Conservation (phyloP, 2,329 filamentous ascomycete genomes). For the Paraconiothyrium sp. region DNA sequence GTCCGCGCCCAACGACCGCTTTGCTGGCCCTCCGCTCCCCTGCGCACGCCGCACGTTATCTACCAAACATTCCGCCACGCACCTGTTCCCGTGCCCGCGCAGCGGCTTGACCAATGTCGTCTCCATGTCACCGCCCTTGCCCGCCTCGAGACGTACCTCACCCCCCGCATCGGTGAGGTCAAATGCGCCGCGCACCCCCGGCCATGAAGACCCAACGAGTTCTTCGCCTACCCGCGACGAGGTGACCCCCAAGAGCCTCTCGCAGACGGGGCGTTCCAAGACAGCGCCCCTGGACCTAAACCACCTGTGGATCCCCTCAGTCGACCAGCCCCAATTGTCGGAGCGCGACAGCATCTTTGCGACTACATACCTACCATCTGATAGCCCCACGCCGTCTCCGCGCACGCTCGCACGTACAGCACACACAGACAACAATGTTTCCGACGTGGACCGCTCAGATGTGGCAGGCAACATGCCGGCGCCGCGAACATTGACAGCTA, state of each 20-base stretch:
- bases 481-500: constrained; percentile 45
- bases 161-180: constrained; percentile 53
- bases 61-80: constrained; percentile 48
- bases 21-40: constrained; percentile 29
- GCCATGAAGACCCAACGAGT: constrained; percentile 32
- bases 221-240: constrained; percentile 26
- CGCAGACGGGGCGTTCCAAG: constrained; percentile 50
- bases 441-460: constrained; percentile 34
- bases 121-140: constrained; percentile 53
- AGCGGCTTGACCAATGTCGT: constrained; percentile 54
- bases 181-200: constrained; percentile 38
- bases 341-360: constrained; percentile 72
- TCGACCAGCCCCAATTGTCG: constrained; percentile 62
- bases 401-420: constrained; percentile 40
- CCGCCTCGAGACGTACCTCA: constrained; percentile 51
- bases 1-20: constrained; percentile 31
- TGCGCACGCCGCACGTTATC: constrained; percentile 35
- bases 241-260: constrained; percentile 46
- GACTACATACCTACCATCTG: constrained; percentile 66
- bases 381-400: constrained; percentile 55
- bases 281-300: constrained; percentile 48
- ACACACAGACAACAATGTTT: constrained; percentile 38
- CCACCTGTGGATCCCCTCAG: constrained; percentile 48
- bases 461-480: constrained; percentile 43
- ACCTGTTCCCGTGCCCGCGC: constrained; percentile 28